phyloP scores from a whole-genome alignment of 1,284 basidiomycete genomes.

The Leccinum pallidistipes region DNA sequence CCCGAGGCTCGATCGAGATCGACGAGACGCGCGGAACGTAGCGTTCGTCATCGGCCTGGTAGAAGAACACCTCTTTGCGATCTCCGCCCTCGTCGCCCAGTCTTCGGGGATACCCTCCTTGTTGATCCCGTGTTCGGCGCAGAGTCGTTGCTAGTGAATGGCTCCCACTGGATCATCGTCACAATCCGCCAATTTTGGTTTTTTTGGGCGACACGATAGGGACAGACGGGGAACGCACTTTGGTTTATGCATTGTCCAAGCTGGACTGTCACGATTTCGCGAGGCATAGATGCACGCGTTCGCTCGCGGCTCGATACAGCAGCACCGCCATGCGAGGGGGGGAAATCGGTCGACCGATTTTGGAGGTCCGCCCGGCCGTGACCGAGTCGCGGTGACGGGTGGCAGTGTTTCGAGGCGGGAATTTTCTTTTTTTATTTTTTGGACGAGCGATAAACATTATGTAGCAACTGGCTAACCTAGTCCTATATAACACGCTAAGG shows the following conservation, averaged over 20 bases:
- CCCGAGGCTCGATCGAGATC: constrained; percentile 91
- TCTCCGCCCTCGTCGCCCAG: constrained; percentile 93
- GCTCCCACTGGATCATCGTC: constrained; percentile 59
- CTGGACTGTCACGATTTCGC: constrained; percentile 86
- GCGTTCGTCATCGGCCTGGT: constrained; percentile 99
- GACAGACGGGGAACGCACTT: constrained; percentile 54
- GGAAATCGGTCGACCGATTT: too few relatives aligned
- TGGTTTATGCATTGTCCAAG: constrained; percentile 97
- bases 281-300: constrained; percentile 54
- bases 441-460: too few relatives aligned
- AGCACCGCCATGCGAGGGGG: too few relatives aligned
- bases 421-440: too few relatives aligned
- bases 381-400: too few relatives aligned
- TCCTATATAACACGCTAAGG: too few relatives aligned
- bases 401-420: too few relatives aligned
- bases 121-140: constrained; percentile 94
- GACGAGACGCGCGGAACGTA: constrained; percentile 94
- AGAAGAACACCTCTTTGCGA: constrained; percentile 99
- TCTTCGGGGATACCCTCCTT: constrained; percentile 93
- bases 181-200: not conserved
- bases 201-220: constrained; percentile 5
- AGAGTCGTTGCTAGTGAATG: constrained; percentile 94
- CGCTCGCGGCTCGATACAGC: too few relatives aligned
- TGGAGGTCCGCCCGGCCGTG: too few relatives aligned
- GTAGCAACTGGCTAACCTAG: too few relatives aligned